These are phyloP conservation scores for Centrapalus pauciflorus DNA, from an alignment of 129 eudicot species.

Conservation along the genomic window DNA sequence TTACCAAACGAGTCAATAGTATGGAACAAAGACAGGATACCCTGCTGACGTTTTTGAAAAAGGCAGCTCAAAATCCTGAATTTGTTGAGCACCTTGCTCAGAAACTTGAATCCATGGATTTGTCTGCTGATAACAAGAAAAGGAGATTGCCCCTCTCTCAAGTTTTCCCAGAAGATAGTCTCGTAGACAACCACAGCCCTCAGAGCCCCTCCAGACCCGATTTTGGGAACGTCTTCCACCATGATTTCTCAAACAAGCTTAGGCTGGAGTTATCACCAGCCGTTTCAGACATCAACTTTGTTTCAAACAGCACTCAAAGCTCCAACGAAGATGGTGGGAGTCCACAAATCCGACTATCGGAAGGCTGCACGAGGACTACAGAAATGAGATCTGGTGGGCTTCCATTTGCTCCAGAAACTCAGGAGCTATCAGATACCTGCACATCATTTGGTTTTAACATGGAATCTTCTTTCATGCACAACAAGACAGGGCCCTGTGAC, in stretches of 20 bases:
- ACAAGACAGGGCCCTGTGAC: conserved; percentile 26
- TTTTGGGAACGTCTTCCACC: conserved; percentile 45
- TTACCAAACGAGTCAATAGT: conserved; percentile 46
- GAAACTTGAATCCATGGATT: conserved; percentile 75
- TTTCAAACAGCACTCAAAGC: conserved; percentile 83
- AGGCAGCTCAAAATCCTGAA: conserved; percentile 55
- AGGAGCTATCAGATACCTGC: conserved; percentile 82
- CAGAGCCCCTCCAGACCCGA: conserved; percentile 60
- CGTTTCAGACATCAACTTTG: conserved; percentile 67
- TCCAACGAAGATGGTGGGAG: conserved; percentile 67
- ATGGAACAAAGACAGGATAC: conserved; percentile 71
- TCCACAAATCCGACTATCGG: conserved; percentile 44
- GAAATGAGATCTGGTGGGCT: conserved; percentile 28
- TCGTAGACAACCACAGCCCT: conserved; percentile 41
- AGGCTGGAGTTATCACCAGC: conserved; percentile 72
- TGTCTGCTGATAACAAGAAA: conserved; percentile 65
- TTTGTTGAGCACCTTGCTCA: conserved; percentile 61
- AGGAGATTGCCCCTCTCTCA: conserved; percentile 56
- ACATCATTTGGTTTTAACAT: conserved; percentile 59
- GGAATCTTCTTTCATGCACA: conserved; percentile 45
- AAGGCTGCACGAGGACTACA: conserved; percentile 28
- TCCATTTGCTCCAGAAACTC: conserved; percentile 40
- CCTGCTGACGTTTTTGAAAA: conserved; percentile 42
- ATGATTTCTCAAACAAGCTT: conserved; percentile 59
- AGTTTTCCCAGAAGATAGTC: conserved; percentile 39